Evolutionary conservation across 2,329 filamentous ascomycete species (phyloP).

Genomic region (Chaetomiaceae sp.): DNA sequence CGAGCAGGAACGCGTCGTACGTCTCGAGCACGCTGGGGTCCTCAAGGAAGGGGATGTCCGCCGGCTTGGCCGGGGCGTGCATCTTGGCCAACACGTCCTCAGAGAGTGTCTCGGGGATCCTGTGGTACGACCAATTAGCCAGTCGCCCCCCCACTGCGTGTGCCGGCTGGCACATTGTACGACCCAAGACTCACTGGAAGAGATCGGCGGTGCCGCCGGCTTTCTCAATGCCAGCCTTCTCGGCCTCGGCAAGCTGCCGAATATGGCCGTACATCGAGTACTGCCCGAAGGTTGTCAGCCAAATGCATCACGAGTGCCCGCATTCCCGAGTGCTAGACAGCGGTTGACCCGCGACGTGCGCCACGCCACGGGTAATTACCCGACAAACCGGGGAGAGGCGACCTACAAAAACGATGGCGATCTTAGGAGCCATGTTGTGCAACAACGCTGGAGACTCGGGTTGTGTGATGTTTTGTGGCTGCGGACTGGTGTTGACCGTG

Average conservation of each 20-base stretch:
- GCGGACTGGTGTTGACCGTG: not conserved
- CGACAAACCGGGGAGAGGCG: constrained; percentile 5
- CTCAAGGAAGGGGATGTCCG: constrained; percentile 57
- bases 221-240: constrained; percentile 83
- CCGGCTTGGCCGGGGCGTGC: constrained; percentile 73
- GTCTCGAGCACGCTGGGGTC: constrained; percentile 54
- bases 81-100: constrained; percentile 83
- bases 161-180: not conserved
- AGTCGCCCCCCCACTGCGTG: not conserved
- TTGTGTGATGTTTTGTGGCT: constrained; percentile 3
- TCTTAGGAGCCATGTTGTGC: constrained; percentile 74
- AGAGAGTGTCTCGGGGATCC: constrained; percentile 78
- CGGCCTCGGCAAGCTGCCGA: constrained; percentile 73
- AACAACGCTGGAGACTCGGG: too few relatives aligned
- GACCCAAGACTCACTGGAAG: constrained; percentile 59
- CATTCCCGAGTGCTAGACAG: too few relatives aligned
- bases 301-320: too few relatives aligned
- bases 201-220: constrained; percentile 77
- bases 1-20: constrained; percentile 88
- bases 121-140: constrained; percentile 27
- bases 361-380: not conserved
- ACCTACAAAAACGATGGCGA: constrained; percentile 84
- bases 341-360: too few relatives aligned
- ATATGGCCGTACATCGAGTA: constrained; percentile 96
- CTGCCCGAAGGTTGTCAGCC: constrained; percentile 40